Evolutionary conservation across 495 filamentous ascomycete genomes (phyloP), one percentile per base, ranked within the genome.

Genomic region (Copromyces sp.): DNA sequence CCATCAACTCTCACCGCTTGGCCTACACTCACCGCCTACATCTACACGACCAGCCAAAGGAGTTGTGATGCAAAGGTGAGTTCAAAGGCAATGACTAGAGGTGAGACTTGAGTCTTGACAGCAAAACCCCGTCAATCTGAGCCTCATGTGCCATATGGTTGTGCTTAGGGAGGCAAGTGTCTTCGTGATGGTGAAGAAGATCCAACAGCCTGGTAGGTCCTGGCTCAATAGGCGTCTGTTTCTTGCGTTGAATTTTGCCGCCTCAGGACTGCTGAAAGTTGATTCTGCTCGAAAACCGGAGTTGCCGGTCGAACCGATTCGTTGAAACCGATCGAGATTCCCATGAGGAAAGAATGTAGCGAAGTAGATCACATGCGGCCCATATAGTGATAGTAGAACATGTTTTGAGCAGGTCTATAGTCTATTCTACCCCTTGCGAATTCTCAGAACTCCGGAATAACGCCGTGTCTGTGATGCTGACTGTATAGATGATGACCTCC

Each of bases 381-480:
- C 29, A 35, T 7, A 35, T 35, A 0, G 12, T 61, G 53, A 35
- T 35, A 17, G 6, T 2, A 61, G 29, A 61, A 61, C 3, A 35
- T 61, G 6, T 61, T 65, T 65, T 65, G 53, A 65, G 53, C 29
- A 35, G 53, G 14, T 65, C 53, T 61, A 61, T 32, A 37, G 53
- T 35, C 29, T 16, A 17, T 35, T 17, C 32, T 17, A 35, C 7
- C 53, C 12, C 6, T 65, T 65, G 53, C 7, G 0, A 65, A 3
- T 2, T 35, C 14, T 29, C 29, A 35, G 29, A 7, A 5, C 29
- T 9, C 53, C 53, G 53, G 29, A 37, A 17, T 65, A 35, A 65
- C 53, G 53, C 53, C 29, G 53, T 35, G 29, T 17, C 29, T 3
- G 14, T 3, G 1, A 17, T 29, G 20, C 45, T 0, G 9, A 61